These are phyloP conservation scores for Pleurotus tuber-regium DNA, from an alignment of 768 basidiomycete genomes.

Conservation along the genomic window DNA sequence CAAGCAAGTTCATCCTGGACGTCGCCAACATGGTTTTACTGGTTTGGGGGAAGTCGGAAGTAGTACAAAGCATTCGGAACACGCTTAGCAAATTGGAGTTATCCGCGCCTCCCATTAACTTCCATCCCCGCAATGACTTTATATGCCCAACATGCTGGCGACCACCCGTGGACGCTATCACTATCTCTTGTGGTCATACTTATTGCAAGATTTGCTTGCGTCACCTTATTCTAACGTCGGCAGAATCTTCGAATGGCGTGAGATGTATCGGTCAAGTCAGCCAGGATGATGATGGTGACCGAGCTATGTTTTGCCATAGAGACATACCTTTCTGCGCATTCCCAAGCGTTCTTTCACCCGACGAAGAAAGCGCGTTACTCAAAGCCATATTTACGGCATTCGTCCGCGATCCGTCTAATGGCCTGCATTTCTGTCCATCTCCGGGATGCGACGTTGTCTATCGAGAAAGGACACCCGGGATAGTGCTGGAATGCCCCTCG, in stretches of 20 bases:
- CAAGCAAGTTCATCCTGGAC: constrained; percentile 43
- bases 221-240: constrained; percentile 34
- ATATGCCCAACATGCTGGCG: constrained; percentile 42
- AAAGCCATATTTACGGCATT: constrained; percentile 39
- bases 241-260: constrained; percentile 20
- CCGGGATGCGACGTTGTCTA: constrained; percentile 49
- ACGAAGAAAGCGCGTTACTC: constrained; percentile 38
- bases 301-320: constrained; percentile 23
- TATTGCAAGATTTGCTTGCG: constrained; percentile 53
- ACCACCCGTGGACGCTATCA: constrained; percentile 28
- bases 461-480: constrained; percentile 36
- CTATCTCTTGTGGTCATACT: constrained; percentile 45
- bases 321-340: constrained; percentile 38
- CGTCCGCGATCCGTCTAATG: constrained; percentile 35
- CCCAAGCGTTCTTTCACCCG: constrained; percentile 33
- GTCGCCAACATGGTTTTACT: constrained; percentile 36
- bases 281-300: constrained; percentile 9
- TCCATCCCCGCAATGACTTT: background rate
- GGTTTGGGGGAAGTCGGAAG: constrained; percentile 36
- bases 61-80: constrained; percentile 25
- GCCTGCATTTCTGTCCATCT: constrained; percentile 55
- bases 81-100: constrained; percentile 19
- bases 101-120: background rate
- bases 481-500: constrained; percentile 64
- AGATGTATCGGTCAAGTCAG: background rate